Evolutionary conservation across 768 basidiomycete species (phyloP).

Genomic region (Pleurotus eryngii): DNA sequence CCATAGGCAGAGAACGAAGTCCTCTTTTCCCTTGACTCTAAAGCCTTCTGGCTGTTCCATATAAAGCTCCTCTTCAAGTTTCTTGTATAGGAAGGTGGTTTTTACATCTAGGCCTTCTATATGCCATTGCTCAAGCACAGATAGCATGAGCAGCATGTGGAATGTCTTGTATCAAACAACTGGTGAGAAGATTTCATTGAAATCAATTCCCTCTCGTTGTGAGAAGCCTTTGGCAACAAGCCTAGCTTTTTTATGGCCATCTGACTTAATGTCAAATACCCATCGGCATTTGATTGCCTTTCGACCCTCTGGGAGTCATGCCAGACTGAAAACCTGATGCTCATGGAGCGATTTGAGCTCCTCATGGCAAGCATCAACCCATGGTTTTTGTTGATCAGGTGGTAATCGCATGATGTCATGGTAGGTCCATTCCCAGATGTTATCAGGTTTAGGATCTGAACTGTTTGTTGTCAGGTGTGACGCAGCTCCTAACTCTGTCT

Average conservation of each 20-base stretch:
- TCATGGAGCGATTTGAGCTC: not conserved
- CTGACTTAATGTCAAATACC: too few species aligned
- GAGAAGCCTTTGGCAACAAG: too few species aligned
- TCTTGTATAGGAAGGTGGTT: too few species aligned
- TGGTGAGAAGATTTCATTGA: conserved; percentile 10
- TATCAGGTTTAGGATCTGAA: not conserved
- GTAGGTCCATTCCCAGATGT: not conserved
- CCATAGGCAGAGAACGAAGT: too few species aligned
- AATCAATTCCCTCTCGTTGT: conserved; percentile 15
- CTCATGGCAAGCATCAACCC: not conserved
- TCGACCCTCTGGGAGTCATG: conserved; percentile 8
- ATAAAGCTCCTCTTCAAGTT: too few species aligned
- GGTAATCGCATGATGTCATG: not conserved
- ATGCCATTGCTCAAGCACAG: too few species aligned
- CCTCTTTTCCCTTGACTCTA: too few species aligned
- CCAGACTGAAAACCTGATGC: conserved; percentile 1
- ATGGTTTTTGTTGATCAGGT: not conserved
- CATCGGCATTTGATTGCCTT: not conserved
- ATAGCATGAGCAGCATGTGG: too few species aligned
- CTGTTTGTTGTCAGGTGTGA: not conserved
- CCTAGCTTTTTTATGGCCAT: too few species aligned
- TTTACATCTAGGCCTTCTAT: too few species aligned
- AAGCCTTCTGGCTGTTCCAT: too few species aligned
- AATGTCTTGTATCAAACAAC: too few species aligned
- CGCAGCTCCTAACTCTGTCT: not conserved